phyloP scores from a whole-genome alignment of 2,329 filamentous ascomycete genomes.

The Aspergillus unguis region DNA sequence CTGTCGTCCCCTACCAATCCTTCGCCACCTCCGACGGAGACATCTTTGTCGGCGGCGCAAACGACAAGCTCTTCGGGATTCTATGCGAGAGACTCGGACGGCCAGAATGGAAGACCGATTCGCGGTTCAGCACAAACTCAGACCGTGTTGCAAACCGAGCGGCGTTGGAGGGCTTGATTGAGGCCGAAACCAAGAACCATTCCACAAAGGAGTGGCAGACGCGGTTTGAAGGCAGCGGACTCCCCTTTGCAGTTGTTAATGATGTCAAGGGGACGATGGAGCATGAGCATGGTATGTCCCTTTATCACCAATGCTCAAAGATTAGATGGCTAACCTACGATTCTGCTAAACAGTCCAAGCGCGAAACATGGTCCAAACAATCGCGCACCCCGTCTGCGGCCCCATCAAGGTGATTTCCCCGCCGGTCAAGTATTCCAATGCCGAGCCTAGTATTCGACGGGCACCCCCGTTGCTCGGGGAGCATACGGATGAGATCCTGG shows the following conservation, averaged over 20 bases:
- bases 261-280: constrained; percentile 81
- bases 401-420: constrained; percentile 87
- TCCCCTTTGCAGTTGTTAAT: constrained; percentile 94
- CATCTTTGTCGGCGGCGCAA: constrained; percentile 63
- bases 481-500: constrained; percentile 76
- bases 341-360: constrained; percentile 54
- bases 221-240: constrained; percentile 77
- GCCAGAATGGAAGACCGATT: constrained; percentile 57
- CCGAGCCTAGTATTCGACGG: constrained; percentile 69
- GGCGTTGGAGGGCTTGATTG: constrained; percentile 74
- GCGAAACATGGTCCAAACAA: constrained; percentile 82
- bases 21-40: constrained; percentile 65
- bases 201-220: constrained; percentile 86
- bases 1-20: constrained; percentile 90
- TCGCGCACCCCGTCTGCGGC: constrained; percentile 80
- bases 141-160: constrained; percentile 63
- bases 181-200: constrained; percentile 67
- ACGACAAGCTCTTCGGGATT: constrained; percentile 60
- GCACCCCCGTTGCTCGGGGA: constrained; percentile 85
- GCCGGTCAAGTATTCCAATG: constrained; percentile 89
- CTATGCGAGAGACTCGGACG: constrained; percentile 56
- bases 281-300: constrained; percentile 69
- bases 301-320: not conserved
- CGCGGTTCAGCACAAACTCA: constrained; percentile 57
- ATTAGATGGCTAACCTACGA: not conserved